Base-by-base conservation (phyloP, 768 basidiomycete species). In the Termitomyces sp. region DNA sequence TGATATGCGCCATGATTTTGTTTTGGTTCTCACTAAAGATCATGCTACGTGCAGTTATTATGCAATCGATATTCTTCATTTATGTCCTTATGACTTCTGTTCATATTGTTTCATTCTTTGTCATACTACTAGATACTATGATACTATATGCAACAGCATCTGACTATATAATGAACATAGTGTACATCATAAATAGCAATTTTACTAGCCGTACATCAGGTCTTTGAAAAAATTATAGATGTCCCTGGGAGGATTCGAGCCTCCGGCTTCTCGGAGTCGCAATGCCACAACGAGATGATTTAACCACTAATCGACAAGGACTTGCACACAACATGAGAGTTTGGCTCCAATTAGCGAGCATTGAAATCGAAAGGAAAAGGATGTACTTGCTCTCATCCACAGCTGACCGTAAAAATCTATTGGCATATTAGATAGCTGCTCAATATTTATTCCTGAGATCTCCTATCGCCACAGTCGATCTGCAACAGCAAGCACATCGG, bases 401-500 rank as follows among this genome's bases (percentile, higher is more conserved):
- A 33, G 13, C 13, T 36, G 34, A 11, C 34, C 34, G 34, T 36
- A 36, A 36, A 36, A 4, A 36, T 11, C 11, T 13, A 36, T 36
- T 9, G 2, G 11, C 22, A 15, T n/a, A 33, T 31, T 4, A 22
- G 8, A 42, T 41, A 9, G 6, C 11, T 37, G 30, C 2, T 36
- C 31, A n/a, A 42, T 31, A 27, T 31, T 36, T 9, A n/a, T n/a
- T 41, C 39, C n/a, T 5, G 27, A 27, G 56, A 57, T 52, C 3
- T 36, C 11, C 44, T 55, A 66, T 18, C 47, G 27, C 82, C 83
- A 86, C 3, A 95, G 73, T 6, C 81, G 83, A 63, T 83, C 81
- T 0, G 87, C 78, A 47, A 95, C 79, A 30, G 74, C 74, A 0
- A 93, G 79, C 1, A 88, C 87, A 69, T 98, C 95, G 30, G 73